A percentile compares a stretch with the other conserved stretches of the same genome.
phyloP scores from a whole-genome alignment of 2,329 filamentous ascomycete genomes.

The Fusarium chlamydosporum region DNA sequence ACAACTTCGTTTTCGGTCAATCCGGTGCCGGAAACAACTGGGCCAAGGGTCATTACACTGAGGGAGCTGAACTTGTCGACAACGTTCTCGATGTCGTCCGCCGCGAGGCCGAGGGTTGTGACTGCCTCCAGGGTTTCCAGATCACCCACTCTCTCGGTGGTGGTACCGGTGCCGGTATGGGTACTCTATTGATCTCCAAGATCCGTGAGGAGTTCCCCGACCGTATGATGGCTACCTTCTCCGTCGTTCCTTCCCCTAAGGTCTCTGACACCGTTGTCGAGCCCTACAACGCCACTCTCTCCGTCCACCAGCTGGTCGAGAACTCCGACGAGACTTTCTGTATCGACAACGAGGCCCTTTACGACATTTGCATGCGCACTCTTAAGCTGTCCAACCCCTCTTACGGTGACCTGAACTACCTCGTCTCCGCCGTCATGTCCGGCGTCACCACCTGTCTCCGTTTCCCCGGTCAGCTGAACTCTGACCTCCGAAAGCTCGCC shows the following conservation, averaged over 20 bases:
- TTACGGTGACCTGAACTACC: constrained; percentile 99
- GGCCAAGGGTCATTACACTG: constrained; percentile 99
- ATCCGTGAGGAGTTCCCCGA: constrained; percentile 99
- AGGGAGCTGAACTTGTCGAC: constrained; percentile 99
- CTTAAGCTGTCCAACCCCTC: constrained; percentile 99
- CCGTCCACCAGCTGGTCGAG: constrained; percentile 98
- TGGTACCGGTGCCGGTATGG: constrained; percentile 99
- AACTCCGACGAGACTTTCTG: constrained; percentile 99
- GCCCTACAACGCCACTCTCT: constrained; percentile 99
- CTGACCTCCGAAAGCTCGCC: constrained; percentile 98
- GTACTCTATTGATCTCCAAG: constrained; percentile 99
- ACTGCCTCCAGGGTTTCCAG: constrained; percentile 99
- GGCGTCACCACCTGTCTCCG: constrained; percentile 98
- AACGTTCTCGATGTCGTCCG: constrained; percentile 98
- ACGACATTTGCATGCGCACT: constrained; percentile 99
- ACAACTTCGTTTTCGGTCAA: constrained; percentile 99
- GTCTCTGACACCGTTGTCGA: constrained; percentile 99
- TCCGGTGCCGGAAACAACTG: constrained; percentile 99
- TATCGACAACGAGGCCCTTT: constrained; percentile 99
- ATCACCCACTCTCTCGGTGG: constrained; percentile 99
- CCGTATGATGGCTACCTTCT: constrained; percentile 99
- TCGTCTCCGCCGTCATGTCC: constrained; percentile 99
- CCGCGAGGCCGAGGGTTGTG: constrained; percentile 97
- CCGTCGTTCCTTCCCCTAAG: constrained; percentile 98
- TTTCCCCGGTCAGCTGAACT: constrained; percentile 99